Percentiles rank a stretch among this genome's conserved stretches.
These are phyloP conservation scores for Abortiporus biennis DNA, from an alignment of 1,284 basidiomycete species.

Conservation along the genomic window DNA sequence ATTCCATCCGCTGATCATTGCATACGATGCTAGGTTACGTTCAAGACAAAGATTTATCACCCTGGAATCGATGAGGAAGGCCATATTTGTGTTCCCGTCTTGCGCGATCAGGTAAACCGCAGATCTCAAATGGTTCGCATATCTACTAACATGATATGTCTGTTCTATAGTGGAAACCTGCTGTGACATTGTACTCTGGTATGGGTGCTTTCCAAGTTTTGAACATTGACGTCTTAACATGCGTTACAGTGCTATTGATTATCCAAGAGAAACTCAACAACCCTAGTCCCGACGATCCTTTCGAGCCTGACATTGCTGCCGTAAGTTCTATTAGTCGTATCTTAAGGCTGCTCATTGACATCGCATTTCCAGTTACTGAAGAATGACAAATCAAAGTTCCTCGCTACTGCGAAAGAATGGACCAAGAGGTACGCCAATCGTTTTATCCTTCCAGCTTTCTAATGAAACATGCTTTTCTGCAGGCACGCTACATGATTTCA, in stretches of 20 bases:
- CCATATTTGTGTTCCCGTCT: constrained; percentile 72
- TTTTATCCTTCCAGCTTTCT: too few species aligned
- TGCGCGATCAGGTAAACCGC: constrained; percentile 71
- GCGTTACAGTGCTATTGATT: constrained; percentile 58
- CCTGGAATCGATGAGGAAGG: constrained; percentile 92
- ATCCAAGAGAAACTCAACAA: constrained; percentile 86
- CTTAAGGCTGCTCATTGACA: too few species aligned
- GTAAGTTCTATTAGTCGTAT: constrained; percentile 36
- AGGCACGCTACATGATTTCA: too few species aligned
- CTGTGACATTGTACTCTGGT: constrained; percentile 74
- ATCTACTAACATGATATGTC: not conserved
- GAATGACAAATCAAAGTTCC: constrained; percentile 65
- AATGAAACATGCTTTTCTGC: too few species aligned
- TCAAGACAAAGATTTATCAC: constrained; percentile 87
- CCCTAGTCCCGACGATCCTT: constrained; percentile 86
- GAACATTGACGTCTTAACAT: not conserved
- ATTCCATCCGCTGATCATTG: not conserved
- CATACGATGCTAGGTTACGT: constrained; percentile 81
- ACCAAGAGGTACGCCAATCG: constrained; percentile 59
- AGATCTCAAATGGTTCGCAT: not conserved
- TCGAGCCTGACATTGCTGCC: constrained; percentile 78
- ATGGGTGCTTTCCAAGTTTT: constrained; percentile 1
- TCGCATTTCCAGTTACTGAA: constrained; percentile 50
- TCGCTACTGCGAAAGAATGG: constrained; percentile 70
- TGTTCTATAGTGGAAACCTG: constrained; percentile 80